Evolutionary conservation across 345 rosid species (phyloP).

Genomic region (Ceriops tagal): DNA sequence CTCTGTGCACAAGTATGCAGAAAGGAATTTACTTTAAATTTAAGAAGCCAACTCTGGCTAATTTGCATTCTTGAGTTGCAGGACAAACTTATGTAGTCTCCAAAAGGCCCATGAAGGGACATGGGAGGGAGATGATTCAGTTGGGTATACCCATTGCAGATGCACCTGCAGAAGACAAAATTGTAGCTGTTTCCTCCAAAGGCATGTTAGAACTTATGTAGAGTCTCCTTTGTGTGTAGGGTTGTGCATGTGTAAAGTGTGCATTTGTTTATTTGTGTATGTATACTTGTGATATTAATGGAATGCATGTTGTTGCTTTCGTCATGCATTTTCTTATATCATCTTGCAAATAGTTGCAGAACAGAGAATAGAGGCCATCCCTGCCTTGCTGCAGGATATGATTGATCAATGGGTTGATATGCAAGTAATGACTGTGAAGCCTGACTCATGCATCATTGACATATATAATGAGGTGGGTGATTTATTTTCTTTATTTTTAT

Average conservation of each 20-base stretch:
- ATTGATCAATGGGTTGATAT: constrained; percentile 55
- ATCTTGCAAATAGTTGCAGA: constrained; percentile 40
- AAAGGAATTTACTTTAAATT: constrained; percentile 1
- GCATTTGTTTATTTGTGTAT: too few species aligned
- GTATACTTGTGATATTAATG: background rate
- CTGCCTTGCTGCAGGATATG: constrained; percentile 68
- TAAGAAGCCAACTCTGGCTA: constrained; percentile 9
- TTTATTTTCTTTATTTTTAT: background rate
- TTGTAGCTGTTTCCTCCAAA: constrained; percentile 42
- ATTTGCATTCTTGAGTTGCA: constrained; percentile 31
- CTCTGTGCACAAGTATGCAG: background rate
- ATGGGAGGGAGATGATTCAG: constrained; percentile 93
- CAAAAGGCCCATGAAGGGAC: constrained; percentile 84
- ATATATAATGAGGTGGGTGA: constrained; percentile 66
- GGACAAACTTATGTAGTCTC: constrained; percentile 68
- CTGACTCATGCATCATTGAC: constrained; percentile 84
- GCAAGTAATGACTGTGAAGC: constrained; percentile 62
- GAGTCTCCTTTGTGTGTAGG: background rate
- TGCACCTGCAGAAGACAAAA: constrained; percentile 67
- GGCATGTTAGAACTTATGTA: constrained; percentile 38
- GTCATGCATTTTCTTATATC: background rate
- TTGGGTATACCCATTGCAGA: constrained; percentile 79
- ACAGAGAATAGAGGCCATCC: constrained; percentile 59
- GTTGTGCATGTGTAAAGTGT: background rate
- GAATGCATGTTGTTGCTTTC: background rate